Evolutionary conservation across 169 alveolate genomes (phyloP), one percentile per base, ranked within the genome.

Genomic region (Plasmodium gallinaceum): DNA sequence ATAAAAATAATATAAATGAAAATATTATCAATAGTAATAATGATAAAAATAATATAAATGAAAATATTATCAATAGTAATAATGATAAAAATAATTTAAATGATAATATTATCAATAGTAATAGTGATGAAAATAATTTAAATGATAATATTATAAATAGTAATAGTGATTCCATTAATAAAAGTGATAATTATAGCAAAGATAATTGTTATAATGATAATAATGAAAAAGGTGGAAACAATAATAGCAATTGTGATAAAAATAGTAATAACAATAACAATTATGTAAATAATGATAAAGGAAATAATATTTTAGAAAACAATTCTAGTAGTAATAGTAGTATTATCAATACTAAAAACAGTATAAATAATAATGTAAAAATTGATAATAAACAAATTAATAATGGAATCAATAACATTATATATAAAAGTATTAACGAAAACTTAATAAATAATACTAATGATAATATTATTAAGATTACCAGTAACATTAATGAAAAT

Each of bases 221-320:
- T 2, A 37, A 58, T 8, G 9, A 37, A 5, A 42, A 58, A 10
- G 48, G n/a, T 71, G 65, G 65, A 16, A 37, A 37, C 3, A 71
- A 72, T 60, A n/a, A 39, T 2, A 39, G 32, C 16, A 12, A 42
- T 20, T 48, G n/a, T 72, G 51, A 42, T 51, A 57, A 22, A 9
- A 42, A 52, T 22, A 42, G 51, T 16, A 72, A 51, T 32, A 52
- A 57, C 8, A 72, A 51, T 72, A 26, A 16, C 7, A 24, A 71
- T n/a, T 7, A 58, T 58, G 32, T n/a, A 6, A 7, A n/a, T 18
- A 0, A 20, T 18, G 7, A 20, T 18, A 58, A 20, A 9, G 18
- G 18, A 5, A 5, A 58, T 6, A 10, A 51, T 9, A 51, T 39
- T 48, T 16, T 39, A 12, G 46, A 2, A 10, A 51, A 39, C 6